Evolutionary conservation across 2,329 filamentous ascomycete genomes (phyloP).

Genomic region (Thielaviopsis cerberus): DNA sequence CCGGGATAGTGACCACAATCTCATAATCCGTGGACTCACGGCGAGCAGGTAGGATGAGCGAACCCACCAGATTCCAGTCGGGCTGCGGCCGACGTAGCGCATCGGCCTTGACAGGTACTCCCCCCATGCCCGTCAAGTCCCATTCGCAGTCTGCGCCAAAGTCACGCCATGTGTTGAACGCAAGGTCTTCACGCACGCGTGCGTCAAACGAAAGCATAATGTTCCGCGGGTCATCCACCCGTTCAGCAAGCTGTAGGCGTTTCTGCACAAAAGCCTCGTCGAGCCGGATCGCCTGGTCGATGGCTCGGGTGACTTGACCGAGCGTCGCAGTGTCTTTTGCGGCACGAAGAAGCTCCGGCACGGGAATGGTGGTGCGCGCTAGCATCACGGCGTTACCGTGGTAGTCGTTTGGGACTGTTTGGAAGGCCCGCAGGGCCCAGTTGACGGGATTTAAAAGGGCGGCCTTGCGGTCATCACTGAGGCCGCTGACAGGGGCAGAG

Average conservation of each 20-base stretch:
- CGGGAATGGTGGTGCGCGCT: conserved; percentile 18
- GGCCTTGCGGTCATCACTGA: conserved; percentile 3
- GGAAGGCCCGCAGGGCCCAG: conserved; percentile 22
- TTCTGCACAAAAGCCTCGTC: conserved; percentile 23
- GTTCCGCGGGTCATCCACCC: conserved; percentile 22
- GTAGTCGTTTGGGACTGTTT: conserved; percentile 17
- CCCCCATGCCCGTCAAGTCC: conserved; percentile 15
- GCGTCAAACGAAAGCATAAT: conserved; percentile 25
- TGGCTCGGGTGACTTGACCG: conserved; percentile 16
- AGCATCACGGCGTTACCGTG: conserved; percentile 26
- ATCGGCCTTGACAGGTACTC: conserved; percentile 13
- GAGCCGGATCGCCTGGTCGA: conserved; percentile 17
- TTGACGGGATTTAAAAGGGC: conserved; percentile 25
- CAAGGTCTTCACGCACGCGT: conserved; percentile 21
- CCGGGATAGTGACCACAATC: conserved; percentile 18
- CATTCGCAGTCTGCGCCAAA: conserved; percentile 26
- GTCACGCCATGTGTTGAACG: conserved; percentile 28
- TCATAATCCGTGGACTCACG: conserved; percentile 15
- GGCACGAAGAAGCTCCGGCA: conserved; percentile 14
- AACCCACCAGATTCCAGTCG: conserved; percentile 18
- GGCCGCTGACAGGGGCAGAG: background rate
- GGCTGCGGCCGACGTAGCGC: conserved; percentile 18
- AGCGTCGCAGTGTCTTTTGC: conserved; percentile 16
- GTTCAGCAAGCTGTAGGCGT: conserved; percentile 22
- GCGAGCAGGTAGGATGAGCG: conserved; percentile 19